Evolutionary conservation across 495 filamentous ascomycete genomes (phyloP), one percentile per base, ranked within the genome.

Genomic region (Saxispiralis lemnorum): DNA sequence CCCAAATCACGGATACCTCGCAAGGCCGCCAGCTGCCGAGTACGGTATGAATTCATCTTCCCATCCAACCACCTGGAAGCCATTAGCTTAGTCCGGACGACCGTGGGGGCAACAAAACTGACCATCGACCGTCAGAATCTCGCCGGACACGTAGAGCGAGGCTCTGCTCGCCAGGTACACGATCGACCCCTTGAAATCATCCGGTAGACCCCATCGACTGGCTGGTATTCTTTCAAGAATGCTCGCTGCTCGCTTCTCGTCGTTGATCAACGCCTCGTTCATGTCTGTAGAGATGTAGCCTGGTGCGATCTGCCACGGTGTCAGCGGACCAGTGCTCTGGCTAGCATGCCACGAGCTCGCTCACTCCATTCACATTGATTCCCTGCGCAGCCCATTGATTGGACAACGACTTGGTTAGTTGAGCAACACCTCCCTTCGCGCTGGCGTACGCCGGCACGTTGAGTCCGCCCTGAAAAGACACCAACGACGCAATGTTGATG

Each of bases 361-460:
- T 18, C 14, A 44, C 42, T 14, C 54, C 56, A 51, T 63, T 63
- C 35, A 63, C 59, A 12, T 31, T 56, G 48, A 93, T 73, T 0
- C 84, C 83, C 51, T 75, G 67, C 1, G 67, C 60, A 1, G 79
- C 72, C 85, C 85, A 93, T 59, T 92, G 82, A 46, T 93, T 93
- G 13, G 78, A 75, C 28, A 93, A 66, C 15, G 78, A 73, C 58
- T 93, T 95, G 24, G 87, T 93, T 40, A 93, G 58, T 59, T 92
- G 83, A 15, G 75, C 75, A 2, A 95, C 72, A 2, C 80, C 86
- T 17, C 84, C 85, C 60, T 93, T 93, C 50, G 75, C 76, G 0
- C 86, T 84, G 7, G 86, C 78, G 61, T 93, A 93, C 1, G 85
- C 87, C 0, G 87, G 83, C 1, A 93, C 83, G 0, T 79, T 93